Evolutionary conservation across 129 eudicot species (phyloP).

Genomic region (Saussurea involucrata): DNA sequence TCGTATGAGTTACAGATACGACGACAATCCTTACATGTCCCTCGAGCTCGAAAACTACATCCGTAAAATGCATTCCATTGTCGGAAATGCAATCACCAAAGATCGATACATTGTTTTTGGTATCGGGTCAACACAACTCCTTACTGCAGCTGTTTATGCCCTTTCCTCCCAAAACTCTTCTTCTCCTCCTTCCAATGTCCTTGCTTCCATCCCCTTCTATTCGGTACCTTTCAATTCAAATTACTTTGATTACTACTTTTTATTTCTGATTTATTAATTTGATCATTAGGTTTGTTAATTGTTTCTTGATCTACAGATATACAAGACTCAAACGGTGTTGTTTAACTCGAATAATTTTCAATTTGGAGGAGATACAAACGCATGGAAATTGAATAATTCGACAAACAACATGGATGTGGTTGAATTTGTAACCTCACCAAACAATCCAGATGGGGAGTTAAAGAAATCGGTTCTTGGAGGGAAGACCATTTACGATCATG

Average conservation of each 20-base stretch:
- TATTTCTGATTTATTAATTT: background rate
- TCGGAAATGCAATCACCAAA: conserved; percentile 56
- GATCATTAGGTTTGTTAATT: background rate
- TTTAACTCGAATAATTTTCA: conserved; percentile 39
- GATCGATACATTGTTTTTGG: conserved; percentile 57
- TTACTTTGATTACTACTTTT: background rate
- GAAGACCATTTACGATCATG: conserved; percentile 50
- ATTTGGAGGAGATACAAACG: conserved; percentile 49
- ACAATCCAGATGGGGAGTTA: conserved; percentile 56
- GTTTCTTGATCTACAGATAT: conserved; percentile 7
- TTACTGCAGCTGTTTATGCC: conserved; percentile 65
- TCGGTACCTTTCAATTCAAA: conserved; percentile 26
- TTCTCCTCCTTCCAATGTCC: conserved; percentile 40
- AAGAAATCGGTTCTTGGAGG: conserved; percentile 44
- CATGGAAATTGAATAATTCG: conserved; percentile 24
- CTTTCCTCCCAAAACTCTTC: conserved; percentile 50
- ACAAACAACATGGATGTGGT: conserved; percentile 23
- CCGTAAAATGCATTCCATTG: conserved; percentile 46
- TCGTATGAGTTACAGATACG: conserved; percentile 59
- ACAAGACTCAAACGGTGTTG: conserved; percentile 35
- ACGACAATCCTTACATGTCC: conserved; percentile 26
- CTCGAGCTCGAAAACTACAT: conserved; percentile 44
- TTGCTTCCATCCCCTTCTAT: conserved; percentile 53
- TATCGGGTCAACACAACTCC: conserved; percentile 62
- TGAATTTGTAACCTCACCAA: conserved; percentile 63